phyloP scores from a whole-genome alignment of 495 filamentous ascomycete genomes.

The Aspergillus saccharolyticus region DNA sequence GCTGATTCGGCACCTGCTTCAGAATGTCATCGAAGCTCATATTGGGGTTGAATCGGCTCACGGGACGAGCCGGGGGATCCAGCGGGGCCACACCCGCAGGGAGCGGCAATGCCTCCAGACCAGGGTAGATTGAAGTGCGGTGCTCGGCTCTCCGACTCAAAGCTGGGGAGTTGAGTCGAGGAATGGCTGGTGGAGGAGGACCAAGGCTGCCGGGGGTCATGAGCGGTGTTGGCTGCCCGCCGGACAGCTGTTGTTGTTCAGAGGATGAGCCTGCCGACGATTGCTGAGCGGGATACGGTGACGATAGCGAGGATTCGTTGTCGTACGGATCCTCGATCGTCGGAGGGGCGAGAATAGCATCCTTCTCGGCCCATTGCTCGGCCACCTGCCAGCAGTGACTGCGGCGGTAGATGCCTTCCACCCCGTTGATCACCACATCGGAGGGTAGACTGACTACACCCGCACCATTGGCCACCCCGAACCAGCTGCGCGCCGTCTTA shows the following conservation, averaged over 20 bases:
- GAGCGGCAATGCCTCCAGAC: constrained; percentile 48
- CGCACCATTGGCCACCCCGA: constrained; percentile 65
- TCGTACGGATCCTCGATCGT: constrained; percentile 39
- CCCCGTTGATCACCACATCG: constrained; percentile 79
- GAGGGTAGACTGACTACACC: constrained; percentile 72
- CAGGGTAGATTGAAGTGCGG: constrained; percentile 43
- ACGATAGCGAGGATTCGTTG: constrained; percentile 41
- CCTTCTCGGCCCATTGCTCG: constrained; percentile 60
- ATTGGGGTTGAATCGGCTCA: constrained; percentile 43
- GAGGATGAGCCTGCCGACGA: constrained; percentile 40
- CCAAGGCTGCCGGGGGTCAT: constrained; percentile 24
- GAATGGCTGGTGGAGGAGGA: constrained; percentile 35
- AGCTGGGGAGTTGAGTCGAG: constrained; percentile 42
- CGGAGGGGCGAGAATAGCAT: constrained; percentile 33
- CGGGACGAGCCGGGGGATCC: constrained; percentile 36
- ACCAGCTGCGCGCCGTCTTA: constrained; percentile 68
- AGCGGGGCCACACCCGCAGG: constrained; percentile 46
- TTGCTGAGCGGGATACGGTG: constrained; percentile 40
- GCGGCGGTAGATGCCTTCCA: constrained; percentile 85
- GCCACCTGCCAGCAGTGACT: constrained; percentile 89
- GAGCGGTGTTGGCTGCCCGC: constrained; percentile 22
- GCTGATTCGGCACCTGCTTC: constrained; percentile 40
- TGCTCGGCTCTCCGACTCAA: constrained; percentile 27
- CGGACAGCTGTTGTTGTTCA: constrained; percentile 19
- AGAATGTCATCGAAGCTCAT: constrained; percentile 53